Evolutionary conservation across 305 asterid species (phyloP).

Genomic region (Nicotiana rustica): DNA sequence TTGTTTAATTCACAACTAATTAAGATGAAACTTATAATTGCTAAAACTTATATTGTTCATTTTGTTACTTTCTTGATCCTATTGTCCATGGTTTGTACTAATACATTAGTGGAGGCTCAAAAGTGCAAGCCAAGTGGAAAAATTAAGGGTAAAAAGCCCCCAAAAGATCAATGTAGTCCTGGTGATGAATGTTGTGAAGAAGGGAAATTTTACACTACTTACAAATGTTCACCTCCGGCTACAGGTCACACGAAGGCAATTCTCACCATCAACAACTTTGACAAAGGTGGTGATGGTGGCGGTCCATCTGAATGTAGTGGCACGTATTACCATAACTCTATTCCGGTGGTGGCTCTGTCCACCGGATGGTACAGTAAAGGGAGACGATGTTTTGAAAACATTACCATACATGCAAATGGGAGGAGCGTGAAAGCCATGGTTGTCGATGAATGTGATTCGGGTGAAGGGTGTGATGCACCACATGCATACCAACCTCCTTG

Average conservation of each 20-base stretch:
- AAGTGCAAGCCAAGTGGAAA: conserved; percentile 46
- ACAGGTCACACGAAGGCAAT: conserved; percentile 39
- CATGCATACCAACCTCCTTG: conserved; percentile 46
- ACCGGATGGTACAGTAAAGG: conserved; percentile 45
- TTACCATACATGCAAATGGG: conserved; percentile 42
- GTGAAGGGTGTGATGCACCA: conserved; percentile 41
- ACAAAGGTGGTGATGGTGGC: conserved; percentile 46
- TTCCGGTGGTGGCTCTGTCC: conserved; percentile 46
- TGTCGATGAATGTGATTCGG: conserved; percentile 47
- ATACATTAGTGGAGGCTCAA: conserved; percentile 30
- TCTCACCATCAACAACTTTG: conserved; percentile 42
- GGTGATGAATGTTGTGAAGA: conserved; percentile 40
- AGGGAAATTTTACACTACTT: conserved; percentile 35
- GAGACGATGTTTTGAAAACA: conserved; percentile 37
- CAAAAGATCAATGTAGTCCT: conserved; percentile 34
- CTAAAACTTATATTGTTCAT: neutral
- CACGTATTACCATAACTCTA: conserved; percentile 38
- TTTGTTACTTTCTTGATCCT: conserved; percentile 30
- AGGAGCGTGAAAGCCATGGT: conserved; percentile 44
- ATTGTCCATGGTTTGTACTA: neutral
- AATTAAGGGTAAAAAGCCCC: conserved; percentile 35
- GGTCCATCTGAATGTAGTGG: conserved; percentile 41
- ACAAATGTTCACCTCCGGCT: conserved; percentile 43
- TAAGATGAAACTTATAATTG: neutral
- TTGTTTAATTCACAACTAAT: neutral